Base-by-base conservation (phyloP, 139 green algal species). In the Nannochloris sp. region DNA sequence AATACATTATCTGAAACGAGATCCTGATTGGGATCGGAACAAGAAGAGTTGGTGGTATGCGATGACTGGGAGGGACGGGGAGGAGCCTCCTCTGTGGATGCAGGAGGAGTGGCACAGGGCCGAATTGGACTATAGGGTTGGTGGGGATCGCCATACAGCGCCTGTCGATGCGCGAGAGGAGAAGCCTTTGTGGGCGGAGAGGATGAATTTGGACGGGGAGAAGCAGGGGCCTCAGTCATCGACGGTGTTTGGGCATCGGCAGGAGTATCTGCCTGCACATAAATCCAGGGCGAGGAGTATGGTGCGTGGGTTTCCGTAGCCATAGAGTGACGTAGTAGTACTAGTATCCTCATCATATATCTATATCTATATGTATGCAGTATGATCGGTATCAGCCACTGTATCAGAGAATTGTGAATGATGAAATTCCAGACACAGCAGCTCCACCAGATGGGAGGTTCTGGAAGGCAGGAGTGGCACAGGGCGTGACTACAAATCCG, bases 311-410 rank as follows among this genome's bases (percentile, higher is more conserved):
- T 49, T 12, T 23, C 20, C 20, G 20, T 23, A 23, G 20, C 20
- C 20, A 23, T 23, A 23, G 20, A 49, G 43, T 49, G 10, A 56
- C 68, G 48, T 12, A 62, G 2, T 2, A 9, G 3, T 25, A 5
- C 37, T 40, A 17, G 2, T 45, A 55, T 20, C 20, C 3, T 43
- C 13, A 12, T 14, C 8, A 9, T 25, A n/a, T 67, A 2, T 57
- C 23, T 1, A 4, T 26, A 16, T 49, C 3, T n/a, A 29, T 45
- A 14, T 30, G 5, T 12, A 5, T 50, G 46, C 46, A 53, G 46
- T 72, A 73, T 60, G 71, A 72, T 56, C 65, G 71, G 29, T 78
- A 73, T 61, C 71, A 78, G 43, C 65, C 66, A 16, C 26, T 17
- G n/a, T 78, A 50, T 25, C 26, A 70, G 28, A 53, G 71, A 23